phyloP scores from a whole-genome alignment of 306 rosid genomes.

The Vachellia collinsii region DNA sequence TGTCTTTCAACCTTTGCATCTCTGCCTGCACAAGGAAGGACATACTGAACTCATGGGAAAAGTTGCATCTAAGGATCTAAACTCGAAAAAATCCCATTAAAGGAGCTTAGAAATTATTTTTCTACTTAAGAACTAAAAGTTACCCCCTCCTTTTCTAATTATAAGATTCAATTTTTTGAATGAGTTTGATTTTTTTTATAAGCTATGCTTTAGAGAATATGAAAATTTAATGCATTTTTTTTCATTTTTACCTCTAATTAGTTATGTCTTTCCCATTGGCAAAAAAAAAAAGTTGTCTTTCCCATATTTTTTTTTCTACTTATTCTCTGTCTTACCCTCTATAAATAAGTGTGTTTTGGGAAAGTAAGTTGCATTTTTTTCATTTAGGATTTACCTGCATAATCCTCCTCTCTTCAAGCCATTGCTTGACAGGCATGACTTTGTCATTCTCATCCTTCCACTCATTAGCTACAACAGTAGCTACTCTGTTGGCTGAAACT shows the following conservation, averaged over 20 bases:
- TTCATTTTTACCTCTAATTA: no score
- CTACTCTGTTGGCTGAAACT: conserved; percentile 80
- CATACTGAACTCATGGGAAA: neutral
- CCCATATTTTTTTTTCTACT: no score
- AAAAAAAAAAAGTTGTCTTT: no score
- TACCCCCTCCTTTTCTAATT: no score
- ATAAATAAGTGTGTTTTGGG: no score
- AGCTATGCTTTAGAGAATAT: no score
- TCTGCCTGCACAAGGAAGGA: conserved; percentile 62
- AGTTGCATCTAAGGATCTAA: neutral
- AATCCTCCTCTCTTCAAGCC: conserved; percentile 90
- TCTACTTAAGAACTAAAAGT: neutral
- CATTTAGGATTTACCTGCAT: conserved; percentile 54
- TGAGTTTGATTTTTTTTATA: no score
- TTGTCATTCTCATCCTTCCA: conserved; percentile 92
- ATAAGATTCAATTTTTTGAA: no score
- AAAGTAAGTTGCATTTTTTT: no score
- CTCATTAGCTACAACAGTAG: conserved; percentile 84
- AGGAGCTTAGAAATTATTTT: neutral
- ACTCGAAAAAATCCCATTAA: neutral
- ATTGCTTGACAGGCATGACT: conserved; percentile 92
- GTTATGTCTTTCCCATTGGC: no score
- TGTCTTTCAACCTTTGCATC: conserved; percentile 80
- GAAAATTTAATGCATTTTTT: no score
- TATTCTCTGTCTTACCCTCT: no score